Evolutionary conservation across 768 basidiomycete genomes (phyloP).

Genomic region (Cyclocybe aegerita): DNA sequence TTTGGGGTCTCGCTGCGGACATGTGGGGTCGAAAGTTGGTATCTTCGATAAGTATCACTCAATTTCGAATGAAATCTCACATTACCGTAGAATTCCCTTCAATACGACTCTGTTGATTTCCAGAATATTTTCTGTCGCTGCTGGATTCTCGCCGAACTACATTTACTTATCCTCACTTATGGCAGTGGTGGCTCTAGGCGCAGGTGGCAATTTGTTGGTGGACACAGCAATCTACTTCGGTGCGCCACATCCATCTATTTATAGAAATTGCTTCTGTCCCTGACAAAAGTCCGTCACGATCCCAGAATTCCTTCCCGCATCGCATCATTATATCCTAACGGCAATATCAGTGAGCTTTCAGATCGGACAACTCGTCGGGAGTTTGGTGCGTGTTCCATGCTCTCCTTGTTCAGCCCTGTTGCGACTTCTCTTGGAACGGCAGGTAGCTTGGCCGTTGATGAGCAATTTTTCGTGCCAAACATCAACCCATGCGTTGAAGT

Average conservation of each 20-base stretch:
- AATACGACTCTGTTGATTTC: constrained; percentile 62
- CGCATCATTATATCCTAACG: constrained; percentile 68
- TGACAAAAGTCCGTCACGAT: constrained; percentile 15
- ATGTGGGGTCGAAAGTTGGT: constrained; percentile 59
- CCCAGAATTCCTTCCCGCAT: constrained; percentile 59
- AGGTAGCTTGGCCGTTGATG: constrained; percentile 70
- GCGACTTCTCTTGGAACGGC: no score
- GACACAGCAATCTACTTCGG: constrained; percentile 63
- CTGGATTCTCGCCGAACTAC: constrained; percentile 51
- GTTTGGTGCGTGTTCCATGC: constrained; percentile 17
- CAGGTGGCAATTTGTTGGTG: constrained; percentile 63
- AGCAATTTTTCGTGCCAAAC: constrained; percentile 56
- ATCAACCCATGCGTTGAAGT: constrained; percentile 8
- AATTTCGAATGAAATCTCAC: not conserved
- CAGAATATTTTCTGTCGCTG: constrained; percentile 55
- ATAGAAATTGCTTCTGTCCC: not conserved
- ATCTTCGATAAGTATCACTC: constrained; percentile 1
- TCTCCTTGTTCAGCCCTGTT: not conserved
- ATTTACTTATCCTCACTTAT: constrained; percentile 44
- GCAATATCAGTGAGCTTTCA: constrained; percentile 72
- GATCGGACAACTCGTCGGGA: constrained; percentile 59
- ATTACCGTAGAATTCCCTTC: constrained; percentile 51
- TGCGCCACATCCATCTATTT: constrained; percentile 22
- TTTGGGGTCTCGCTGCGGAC: constrained; percentile 63
- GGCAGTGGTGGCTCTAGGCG: constrained; percentile 55